Base-by-base conservation (phyloP, 2,329 filamentous ascomycete species). In the Orbilia blumenaviensis region DNA sequence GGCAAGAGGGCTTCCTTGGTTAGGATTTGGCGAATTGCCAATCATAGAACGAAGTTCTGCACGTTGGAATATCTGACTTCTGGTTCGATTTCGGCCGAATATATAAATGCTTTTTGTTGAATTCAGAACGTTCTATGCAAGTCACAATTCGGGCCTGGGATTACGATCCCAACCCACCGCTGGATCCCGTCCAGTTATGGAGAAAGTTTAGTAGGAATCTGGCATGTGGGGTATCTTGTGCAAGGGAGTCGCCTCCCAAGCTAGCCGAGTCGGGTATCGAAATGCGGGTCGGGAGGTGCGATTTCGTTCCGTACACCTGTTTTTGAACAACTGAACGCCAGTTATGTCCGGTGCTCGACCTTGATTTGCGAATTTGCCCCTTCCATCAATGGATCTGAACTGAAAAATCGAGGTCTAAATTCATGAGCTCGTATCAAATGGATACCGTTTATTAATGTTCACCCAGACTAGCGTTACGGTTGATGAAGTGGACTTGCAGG, bases 261-360 rank as follows among this genome's bases (percentile, higher is more conserved):
- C 58, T 32, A 62, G 58, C 58, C 38, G 18, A 63, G 41, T 36
- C 18, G 16, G 42, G 42, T 12, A 34, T 34, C 12, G 42, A 50
- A 50, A 48, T 50, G 60, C 60, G 60, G 60, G 60, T 63, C 60
- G 41, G 60, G 60, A 50, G 60, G 60, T 48, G 60, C 25, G 41
- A 54, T 36, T 16, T 36, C 60, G 42, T 63, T 38, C 60, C 60
- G 60, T 38, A 29, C 25, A 6, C 34, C 54, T 38, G 54, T 42
- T 60, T n/a, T n/a, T 23, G 10, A 60, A 12, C 16, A 34, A 12
- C 6, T 16, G 10, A 41, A n/a, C n/a, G n/a, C n/a, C n/a, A n/a
- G n/a, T n/a, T n/a, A n/a, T n/a, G n/a, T 14, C 5, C 36, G n/a
- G 12, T 41, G n/a, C 12, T 41, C 36, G 7, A 41, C 36, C 36